Evolutionary conservation across 1,139 yeast genomes (phyloP).

Genomic region (Yamadazyma kanchanaburiensis): DNA sequence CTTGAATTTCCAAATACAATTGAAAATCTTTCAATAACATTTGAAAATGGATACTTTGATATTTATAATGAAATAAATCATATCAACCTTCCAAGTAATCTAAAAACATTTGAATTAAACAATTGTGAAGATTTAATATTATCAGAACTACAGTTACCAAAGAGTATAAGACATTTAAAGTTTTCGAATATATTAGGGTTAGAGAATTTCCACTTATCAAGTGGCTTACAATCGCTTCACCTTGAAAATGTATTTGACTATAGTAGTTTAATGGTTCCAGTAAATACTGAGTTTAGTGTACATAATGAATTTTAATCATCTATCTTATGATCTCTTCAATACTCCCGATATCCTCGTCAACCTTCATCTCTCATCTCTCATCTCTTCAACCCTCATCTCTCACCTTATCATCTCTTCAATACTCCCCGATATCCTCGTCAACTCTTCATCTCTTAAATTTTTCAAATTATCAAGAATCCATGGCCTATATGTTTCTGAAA

Average conservation of each 20-base stretch:
- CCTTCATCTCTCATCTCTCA: too few species aligned
- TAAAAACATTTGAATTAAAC: slow-evolving; percentile 4
- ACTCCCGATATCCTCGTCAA: too few species aligned
- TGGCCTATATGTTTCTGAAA: slow-evolving; percentile 17
- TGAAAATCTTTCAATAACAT: slow-evolving; percentile 3
- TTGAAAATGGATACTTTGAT: slow-evolving; percentile 6
- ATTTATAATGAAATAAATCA: slow-evolving; percentile 8
- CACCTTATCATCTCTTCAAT: too few species aligned
- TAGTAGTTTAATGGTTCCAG: slow-evolving; percentile 1
- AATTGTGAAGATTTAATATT: slow-evolving; percentile 9
- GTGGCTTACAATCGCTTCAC: neutral
- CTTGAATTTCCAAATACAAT: slow-evolving; percentile 5
- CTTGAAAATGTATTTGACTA: slow-evolving; percentile 4
- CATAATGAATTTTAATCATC: slow-evolving; percentile 3
- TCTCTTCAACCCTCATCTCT: too few species aligned
- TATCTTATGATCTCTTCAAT: too few species aligned
- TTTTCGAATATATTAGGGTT: slow-evolving; percentile 3
- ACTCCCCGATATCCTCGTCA: too few species aligned
- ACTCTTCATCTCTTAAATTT: too few species aligned
- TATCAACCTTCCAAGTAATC: slow-evolving; percentile 4
- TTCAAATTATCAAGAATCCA: slow-evolving; percentile 5
- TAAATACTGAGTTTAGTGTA: neutral
- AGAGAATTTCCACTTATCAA: slow-evolving; percentile 1
- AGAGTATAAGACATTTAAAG: slow-evolving; percentile 3
- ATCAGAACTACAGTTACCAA: slow-evolving; percentile 5